These are phyloP conservation scores for Tetraselmis chui DNA, from an alignment of 139 green algal genomes.

Conservation along the genomic window DNA sequence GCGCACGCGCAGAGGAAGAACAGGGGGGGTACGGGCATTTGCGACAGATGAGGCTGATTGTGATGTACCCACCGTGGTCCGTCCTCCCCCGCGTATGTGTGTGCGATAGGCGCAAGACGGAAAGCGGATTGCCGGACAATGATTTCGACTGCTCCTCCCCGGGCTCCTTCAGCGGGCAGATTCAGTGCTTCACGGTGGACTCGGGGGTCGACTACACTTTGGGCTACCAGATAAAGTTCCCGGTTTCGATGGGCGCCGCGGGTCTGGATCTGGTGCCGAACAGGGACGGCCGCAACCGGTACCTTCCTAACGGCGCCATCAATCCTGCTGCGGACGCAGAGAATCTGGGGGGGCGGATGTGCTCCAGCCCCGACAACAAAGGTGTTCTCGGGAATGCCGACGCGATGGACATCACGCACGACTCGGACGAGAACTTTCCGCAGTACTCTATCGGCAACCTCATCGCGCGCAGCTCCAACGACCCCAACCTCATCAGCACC, in stretches of 20 bases:
- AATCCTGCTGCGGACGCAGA: neutral
- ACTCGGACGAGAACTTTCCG: neutral
- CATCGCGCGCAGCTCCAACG: neutral
- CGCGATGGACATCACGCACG: neutral
- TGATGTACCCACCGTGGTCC: no score
- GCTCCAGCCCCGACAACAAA: neutral
- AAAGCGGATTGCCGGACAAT: neutral
- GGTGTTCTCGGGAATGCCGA: neutral
- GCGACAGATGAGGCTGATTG: no score
- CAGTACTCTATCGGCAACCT: neutral
- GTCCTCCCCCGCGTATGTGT: no score
- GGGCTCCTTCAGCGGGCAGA: neutral
- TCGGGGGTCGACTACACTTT: neutral
- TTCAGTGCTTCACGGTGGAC: neutral
- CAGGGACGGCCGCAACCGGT: neutral
- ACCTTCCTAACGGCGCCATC: neutral
- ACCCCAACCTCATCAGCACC: constrained; percentile 2
- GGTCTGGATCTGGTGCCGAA: neutral
- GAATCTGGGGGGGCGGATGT: neutral
- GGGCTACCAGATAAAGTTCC: constrained; percentile 8
- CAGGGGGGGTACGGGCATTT: no score
- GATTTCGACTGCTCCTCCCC: neutral
- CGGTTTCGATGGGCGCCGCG: neutral
- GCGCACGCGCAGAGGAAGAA: no score
- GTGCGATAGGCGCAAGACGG: neutral